These are phyloP conservation scores for Auricularia sp. DNA, from an alignment of 768 basidiomycete species.

Conservation along the genomic window DNA sequence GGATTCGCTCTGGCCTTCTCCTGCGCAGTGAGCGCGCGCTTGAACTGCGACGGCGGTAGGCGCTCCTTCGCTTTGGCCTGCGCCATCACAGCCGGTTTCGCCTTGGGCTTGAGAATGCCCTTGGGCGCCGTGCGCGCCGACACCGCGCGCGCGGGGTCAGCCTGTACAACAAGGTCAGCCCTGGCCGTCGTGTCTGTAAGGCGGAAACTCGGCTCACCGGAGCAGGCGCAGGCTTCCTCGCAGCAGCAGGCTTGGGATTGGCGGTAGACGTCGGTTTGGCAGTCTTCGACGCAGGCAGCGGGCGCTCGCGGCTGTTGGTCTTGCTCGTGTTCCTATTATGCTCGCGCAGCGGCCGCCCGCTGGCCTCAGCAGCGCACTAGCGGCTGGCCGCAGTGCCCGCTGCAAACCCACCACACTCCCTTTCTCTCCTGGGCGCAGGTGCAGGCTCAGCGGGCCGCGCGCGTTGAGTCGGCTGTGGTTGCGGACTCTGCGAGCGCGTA, in stretches of 20 bases:
- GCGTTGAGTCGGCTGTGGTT: background rate
- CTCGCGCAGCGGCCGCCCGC: background rate
- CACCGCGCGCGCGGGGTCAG: background rate
- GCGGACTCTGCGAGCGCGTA: background rate
- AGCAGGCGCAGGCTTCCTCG: background rate
- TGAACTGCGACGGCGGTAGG: background rate
- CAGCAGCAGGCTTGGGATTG: too few relatives aligned
- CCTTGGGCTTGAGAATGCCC: background rate
- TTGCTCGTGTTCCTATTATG: background rate
- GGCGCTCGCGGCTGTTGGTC: background rate
- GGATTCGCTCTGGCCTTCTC: background rate
- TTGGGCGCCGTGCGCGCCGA: background rate
- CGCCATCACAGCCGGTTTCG: background rate
- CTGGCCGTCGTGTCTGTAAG: too few relatives aligned
- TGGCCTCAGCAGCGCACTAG: background rate
- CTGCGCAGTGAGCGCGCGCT: background rate
- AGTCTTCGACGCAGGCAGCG: background rate
- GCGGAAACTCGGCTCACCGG: too few relatives aligned
- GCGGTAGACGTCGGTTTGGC: background rate
- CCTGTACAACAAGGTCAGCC: background rate
- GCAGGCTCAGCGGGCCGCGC: too few relatives aligned
- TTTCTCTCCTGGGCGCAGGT: too few relatives aligned
- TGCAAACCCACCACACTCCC: background rate
- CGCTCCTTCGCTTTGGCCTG: background rate
- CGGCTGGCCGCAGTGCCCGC: background rate